Conservation (phyloP, 345 rosid species). For the Iberis pinnata region DNA sequence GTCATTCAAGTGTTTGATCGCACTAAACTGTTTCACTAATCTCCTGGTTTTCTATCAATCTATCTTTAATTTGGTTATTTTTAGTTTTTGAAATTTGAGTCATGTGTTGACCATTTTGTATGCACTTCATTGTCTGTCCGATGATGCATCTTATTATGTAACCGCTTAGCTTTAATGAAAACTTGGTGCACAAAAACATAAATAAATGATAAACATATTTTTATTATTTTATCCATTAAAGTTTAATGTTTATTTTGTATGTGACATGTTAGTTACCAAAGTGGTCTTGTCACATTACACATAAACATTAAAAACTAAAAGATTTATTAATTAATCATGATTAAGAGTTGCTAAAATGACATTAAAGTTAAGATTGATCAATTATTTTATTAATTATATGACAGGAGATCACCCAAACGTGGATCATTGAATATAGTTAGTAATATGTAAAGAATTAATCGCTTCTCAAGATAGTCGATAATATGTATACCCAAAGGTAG, state of each 20-base stretch:
- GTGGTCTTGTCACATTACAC: not conserved
- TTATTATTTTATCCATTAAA: not conserved
- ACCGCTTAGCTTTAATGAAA: no score
- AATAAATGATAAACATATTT: not conserved
- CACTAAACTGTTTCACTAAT: no score
- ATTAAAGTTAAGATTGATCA: not conserved
- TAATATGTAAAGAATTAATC: not conserved
- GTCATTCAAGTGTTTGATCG: no score
- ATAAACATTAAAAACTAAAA: not conserved
- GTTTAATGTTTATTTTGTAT: not conserved
- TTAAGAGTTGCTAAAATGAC: not conserved
- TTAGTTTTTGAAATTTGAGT: no score
- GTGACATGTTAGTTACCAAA: conserved; percentile 1
- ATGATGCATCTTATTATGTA: no score
- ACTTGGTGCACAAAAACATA: no score
- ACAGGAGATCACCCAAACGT: not conserved
- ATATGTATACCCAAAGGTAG: not conserved
- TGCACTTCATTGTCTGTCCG: no score
- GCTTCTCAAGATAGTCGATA: not conserved
- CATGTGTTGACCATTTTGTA: no score
- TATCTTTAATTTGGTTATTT: no score
- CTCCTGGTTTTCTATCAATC: no score
- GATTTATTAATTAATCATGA: not conserved
- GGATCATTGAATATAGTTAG: not conserved
- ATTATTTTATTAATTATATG: not conserved